Percentiles rank a stretch among this genome's conserved stretches.
Conservation (phyloP, 129 eudicot genomes). For the Saussurea involucrata region DNA sequence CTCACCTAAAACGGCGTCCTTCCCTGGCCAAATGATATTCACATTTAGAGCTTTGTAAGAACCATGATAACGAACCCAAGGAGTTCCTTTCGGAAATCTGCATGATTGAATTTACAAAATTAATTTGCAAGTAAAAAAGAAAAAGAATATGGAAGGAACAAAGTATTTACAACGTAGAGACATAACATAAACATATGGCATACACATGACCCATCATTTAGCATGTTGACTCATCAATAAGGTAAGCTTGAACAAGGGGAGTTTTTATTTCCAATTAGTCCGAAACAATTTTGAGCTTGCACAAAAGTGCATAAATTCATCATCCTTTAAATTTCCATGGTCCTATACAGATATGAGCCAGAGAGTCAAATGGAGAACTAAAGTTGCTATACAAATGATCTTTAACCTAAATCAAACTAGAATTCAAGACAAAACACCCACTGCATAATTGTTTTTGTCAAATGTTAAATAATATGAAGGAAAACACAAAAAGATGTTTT, state of each 20-base stretch:
- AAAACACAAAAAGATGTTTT: too few relatives aligned
- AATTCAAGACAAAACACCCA: not conserved
- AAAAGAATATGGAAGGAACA: not conserved
- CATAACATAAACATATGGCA: not conserved
- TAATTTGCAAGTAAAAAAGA: not conserved
- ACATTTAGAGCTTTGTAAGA: conserved; percentile 63
- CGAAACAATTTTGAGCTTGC: not conserved
- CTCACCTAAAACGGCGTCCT: conserved; percentile 69
- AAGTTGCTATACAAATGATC: not conserved
- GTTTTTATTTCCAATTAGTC: not conserved
- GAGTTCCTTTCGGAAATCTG: conserved; percentile 84
- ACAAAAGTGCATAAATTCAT: not conserved
- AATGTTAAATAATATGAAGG: not conserved
- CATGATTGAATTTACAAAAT: conserved; percentile 14
- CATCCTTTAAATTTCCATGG: not conserved
- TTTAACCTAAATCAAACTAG: not conserved
- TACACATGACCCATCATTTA: not conserved
- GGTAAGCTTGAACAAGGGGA: not conserved
- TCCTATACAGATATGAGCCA: not conserved
- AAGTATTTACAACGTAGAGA: not conserved
- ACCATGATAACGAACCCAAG: conserved; percentile 77
- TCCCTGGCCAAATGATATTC: conserved; percentile 78
- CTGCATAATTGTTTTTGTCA: too few relatives aligned
- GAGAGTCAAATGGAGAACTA: not conserved
- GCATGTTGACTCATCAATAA: not conserved